Evolutionary conservation across 805 yeast species (phyloP).

Genomic region (Candida succiphila): DNA sequence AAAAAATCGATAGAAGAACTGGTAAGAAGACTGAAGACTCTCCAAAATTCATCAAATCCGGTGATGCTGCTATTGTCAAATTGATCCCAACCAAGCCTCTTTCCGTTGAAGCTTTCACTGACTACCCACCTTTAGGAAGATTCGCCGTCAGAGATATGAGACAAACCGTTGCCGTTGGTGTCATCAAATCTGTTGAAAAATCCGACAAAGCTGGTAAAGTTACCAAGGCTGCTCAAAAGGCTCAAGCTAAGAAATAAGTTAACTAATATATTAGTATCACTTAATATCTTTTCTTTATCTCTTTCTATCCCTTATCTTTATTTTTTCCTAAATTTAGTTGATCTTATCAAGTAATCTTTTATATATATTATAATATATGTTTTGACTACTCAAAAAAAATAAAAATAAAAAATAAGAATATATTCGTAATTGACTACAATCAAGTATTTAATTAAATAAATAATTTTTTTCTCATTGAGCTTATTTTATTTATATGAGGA

Average conservation of each 20-base stretch:
- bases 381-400: no score
- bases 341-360: neutral
- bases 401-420: no score
- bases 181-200: conserved; percentile 91
- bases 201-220: conserved; percentile 84
- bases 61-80: conserved; percentile 92
- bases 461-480: no score
- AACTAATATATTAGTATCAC: no score
- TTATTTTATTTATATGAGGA: no score
- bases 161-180: conserved; percentile 99
- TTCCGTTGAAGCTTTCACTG: conserved; percentile 91
- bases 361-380: no score
- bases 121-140: conserved; percentile 97
- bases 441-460: no score
- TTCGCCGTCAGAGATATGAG: conserved; percentile 99
- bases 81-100: conserved; percentile 84
- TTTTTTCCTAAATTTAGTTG: no score
- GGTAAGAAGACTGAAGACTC: conserved; percentile 84
- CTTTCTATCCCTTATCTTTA: no score
- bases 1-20: conserved; percentile 87
- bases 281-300: conserved; percentile 1
- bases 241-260: conserved; percentile 55
- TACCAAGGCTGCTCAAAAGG: conserved; percentile 91
- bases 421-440: no score
- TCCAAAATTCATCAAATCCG: conserved; percentile 92